Percentiles rank a stretch among this genome's conserved stretches.
Conservation (phyloP, 768 basidiomycete genomes). For the Tulasnella sp. region DNA sequence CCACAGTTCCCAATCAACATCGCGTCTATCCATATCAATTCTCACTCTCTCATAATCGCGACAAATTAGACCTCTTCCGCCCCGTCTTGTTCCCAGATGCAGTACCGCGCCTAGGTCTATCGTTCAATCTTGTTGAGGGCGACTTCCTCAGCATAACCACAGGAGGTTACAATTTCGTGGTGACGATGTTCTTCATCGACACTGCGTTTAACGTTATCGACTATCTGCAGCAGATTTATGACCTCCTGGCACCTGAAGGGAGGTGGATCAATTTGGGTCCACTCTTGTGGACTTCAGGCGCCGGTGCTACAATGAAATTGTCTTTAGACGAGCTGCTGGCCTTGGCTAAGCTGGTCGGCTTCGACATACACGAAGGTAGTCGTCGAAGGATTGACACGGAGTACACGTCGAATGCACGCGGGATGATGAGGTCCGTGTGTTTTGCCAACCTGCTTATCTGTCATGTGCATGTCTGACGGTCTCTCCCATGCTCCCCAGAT, state of each 20-base stretch:
- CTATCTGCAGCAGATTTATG: slow-evolving; percentile 43
- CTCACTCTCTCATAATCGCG: slow-evolving; percentile 61
- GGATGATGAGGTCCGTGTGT: slow-evolving; percentile 45
- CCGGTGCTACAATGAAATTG: slow-evolving; percentile 44
- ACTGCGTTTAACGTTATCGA: slow-evolving; percentile 45
- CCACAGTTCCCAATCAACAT: slow-evolving; percentile 38
- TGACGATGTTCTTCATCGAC: slow-evolving; percentile 60
- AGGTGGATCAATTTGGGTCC: slow-evolving; percentile 66
- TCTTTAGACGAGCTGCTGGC: slow-evolving; percentile 53
- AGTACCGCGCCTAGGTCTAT: slow-evolving; percentile 38
- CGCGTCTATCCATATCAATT: slow-evolving; percentile 49
- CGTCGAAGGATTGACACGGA: slow-evolving; percentile 46
- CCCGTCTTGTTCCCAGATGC: slow-evolving; percentile 49
- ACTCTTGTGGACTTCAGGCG: slow-evolving; percentile 50
- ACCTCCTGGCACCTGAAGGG: slow-evolving; percentile 49
- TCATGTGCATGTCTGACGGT: not conserved
- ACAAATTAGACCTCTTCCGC: slow-evolving; percentile 41
- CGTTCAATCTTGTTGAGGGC: slow-evolving; percentile 40
- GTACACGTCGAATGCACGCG: slow-evolving; percentile 49
- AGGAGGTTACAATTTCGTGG: slow-evolving; percentile 45
- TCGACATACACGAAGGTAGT: slow-evolving; percentile 29
- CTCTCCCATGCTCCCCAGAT: slow-evolving; percentile 21
- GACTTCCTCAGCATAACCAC: slow-evolving; percentile 40
- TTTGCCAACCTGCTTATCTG: not conserved
- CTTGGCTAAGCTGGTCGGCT: slow-evolving; percentile 46